A percentile compares a stretch with the other conserved stretches of the same genome.
These are phyloP conservation scores for Endocalyx cinctus DNA, from an alignment of 2,329 filamentous ascomycete genomes.

Conservation along the genomic window DNA sequence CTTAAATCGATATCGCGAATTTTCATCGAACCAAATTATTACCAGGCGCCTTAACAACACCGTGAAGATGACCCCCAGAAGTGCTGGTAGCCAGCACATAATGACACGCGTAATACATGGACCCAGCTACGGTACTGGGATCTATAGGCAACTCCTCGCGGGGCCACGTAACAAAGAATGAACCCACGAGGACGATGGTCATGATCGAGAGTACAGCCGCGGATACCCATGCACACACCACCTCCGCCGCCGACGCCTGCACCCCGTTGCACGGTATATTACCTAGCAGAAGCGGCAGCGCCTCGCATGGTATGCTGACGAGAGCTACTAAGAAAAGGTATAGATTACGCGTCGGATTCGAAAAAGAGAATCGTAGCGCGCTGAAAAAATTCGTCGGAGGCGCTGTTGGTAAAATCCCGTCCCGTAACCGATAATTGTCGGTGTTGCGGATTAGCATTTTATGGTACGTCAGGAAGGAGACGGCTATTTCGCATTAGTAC, in stretches of 20 bases:
- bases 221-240: constrained; percentile 35
- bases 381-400: constrained; percentile 41
- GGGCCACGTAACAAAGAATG: constrained; percentile 39
- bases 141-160: constrained; percentile 43
- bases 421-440: too few species aligned
- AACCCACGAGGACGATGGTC: constrained; percentile 33
- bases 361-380: constrained; percentile 34
- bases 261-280: constrained; percentile 44
- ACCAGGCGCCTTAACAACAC: too few species aligned
- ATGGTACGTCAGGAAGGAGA: too few species aligned
- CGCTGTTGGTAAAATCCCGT: too few species aligned
- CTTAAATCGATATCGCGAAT: too few species aligned
- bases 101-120: constrained; percentile 36
- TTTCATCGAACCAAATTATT: too few species aligned
- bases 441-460: too few species aligned
- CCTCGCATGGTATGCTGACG: constrained; percentile 42
- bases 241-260: constrained; percentile 34
- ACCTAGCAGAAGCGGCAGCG: constrained; percentile 45
- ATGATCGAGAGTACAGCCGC: constrained; percentile 37
- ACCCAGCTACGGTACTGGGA: constrained; percentile 41
- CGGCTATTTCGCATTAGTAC: too few species aligned
- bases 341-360: constrained; percentile 26
- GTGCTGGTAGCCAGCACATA: constrained; percentile 9
- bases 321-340: constrained; percentile 37
- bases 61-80: constrained; percentile 10